Evolutionary conservation across 176 grass and related monocot genomes (phyloP).

Genomic region (Oryza punctata): DNA sequence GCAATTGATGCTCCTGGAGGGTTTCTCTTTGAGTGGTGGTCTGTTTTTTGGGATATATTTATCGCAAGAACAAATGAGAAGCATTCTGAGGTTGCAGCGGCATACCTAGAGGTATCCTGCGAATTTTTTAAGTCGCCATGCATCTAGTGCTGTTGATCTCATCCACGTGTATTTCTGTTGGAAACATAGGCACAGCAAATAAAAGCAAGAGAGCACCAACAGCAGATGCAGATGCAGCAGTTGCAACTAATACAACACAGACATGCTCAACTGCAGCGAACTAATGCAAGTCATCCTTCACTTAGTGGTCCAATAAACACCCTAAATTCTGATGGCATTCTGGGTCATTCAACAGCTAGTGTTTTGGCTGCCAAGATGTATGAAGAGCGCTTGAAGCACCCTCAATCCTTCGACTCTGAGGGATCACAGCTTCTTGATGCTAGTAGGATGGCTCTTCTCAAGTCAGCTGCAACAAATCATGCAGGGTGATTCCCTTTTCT

Average conservation of each 20-base stretch:
- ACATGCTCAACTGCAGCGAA: conserved; percentile 83
- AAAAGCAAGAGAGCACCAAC: conserved; percentile 94
- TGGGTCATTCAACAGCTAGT: conserved; percentile 84
- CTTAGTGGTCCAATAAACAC: conserved; percentile 74
- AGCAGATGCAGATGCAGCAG: conserved; percentile 95
- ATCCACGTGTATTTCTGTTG: conserved; percentile 7
- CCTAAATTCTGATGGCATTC: conserved; percentile 76
- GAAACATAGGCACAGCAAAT: conserved; percentile 71
- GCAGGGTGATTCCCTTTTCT: conserved; percentile 55
- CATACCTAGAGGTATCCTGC: conserved; percentile 78
- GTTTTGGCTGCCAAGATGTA: conserved; percentile 96
- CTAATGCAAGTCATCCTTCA: conserved; percentile 62
- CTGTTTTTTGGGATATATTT: conserved; percentile 99
- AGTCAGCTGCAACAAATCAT: conserved; percentile 82
- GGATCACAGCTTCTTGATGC: conserved; percentile 83
- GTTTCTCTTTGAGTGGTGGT: conserved; percentile 99
- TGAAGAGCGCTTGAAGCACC: conserved; percentile 88
- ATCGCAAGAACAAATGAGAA: conserved; percentile 97
- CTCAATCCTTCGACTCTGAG: conserved; percentile 80
- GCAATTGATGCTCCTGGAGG: conserved; percentile 99
- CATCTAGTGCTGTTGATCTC: conserved; percentile 7
- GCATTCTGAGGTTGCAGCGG: conserved; percentile 92
- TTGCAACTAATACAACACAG: conserved; percentile 91
- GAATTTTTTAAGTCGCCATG: conserved; percentile 10
- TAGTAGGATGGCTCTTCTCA: conserved; percentile 89